A percentile compares a stretch with the other conserved stretches of the same genome.
phyloP scores from a whole-genome alignment of 176 grass and related monocot species.

The Raddia guianensis region DNA sequence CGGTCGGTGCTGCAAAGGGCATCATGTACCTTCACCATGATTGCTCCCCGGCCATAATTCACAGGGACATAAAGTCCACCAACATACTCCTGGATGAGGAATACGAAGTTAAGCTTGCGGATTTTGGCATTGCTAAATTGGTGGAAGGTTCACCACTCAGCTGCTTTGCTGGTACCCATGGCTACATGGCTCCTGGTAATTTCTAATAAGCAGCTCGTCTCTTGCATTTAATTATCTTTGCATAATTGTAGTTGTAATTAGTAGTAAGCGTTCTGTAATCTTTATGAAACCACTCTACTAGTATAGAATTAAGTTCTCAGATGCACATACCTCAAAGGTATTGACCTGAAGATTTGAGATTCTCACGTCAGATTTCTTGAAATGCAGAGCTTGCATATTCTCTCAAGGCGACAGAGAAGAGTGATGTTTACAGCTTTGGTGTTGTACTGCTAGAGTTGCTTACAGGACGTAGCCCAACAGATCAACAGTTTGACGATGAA shows the following conservation, averaged over 20 bases:
- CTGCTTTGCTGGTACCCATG: constrained; percentile 77
- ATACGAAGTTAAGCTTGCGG: constrained; percentile 63
- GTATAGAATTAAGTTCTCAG: constrained; percentile 12
- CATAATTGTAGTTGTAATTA: neutral
- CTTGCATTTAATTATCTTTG: constrained; percentile 2
- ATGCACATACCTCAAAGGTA: constrained; percentile 6
- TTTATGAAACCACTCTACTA: neutral
- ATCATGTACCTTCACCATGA: constrained; percentile 90
- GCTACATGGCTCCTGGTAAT: constrained; percentile 84
- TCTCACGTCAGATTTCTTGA: constrained; percentile 34
- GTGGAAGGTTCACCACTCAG: constrained; percentile 58
- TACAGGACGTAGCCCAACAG: constrained; percentile 52
- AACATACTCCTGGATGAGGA: constrained; percentile 77
- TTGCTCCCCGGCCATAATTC: constrained; percentile 72
- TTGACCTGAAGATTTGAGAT: neutral
- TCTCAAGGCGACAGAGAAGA: constrained; percentile 58
- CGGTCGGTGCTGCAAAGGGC: constrained; percentile 67
- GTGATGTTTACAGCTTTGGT: constrained; percentile 61
- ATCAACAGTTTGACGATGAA: constrained; percentile 47
- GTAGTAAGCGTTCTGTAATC: neutral
- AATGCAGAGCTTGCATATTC: constrained; percentile 72
- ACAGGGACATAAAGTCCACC: constrained; percentile 77
- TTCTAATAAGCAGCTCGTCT: neutral
- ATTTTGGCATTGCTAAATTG: constrained; percentile 79
- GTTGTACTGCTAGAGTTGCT: constrained; percentile 69